A percentile compares a stretch with the other conserved stretches of the same genome.
Evolutionary conservation across 1,284 basidiomycete species (phyloP).

Genomic region (Malassezia arunalokei): DNA sequence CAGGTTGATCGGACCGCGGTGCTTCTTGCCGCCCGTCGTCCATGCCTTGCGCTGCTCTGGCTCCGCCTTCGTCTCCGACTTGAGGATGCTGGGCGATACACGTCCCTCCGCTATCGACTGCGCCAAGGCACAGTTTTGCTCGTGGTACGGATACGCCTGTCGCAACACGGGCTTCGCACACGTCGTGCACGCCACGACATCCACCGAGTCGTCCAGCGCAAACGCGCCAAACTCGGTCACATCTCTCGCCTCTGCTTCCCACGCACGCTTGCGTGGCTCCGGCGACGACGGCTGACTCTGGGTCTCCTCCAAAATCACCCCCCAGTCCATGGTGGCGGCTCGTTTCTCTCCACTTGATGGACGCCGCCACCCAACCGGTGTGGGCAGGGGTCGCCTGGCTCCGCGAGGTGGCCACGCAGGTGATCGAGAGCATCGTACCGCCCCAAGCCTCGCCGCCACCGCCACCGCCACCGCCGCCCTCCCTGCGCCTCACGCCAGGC

Average conservation of each 20-base stretch:
- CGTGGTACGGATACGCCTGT: conserved; percentile 28
- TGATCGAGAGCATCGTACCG: too few species aligned
- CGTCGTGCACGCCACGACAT: conserved; percentile 28
- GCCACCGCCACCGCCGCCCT: too few species aligned
- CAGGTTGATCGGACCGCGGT: conserved; percentile 52
- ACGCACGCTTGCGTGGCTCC: conserved; percentile 7
- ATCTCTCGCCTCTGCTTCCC: conserved; percentile 36
- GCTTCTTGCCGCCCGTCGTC: conserved; percentile 12
- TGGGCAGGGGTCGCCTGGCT: too few species aligned
- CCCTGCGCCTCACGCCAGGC: too few species aligned
- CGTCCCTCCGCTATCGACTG: conserved; percentile 28
- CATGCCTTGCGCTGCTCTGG: neutral
- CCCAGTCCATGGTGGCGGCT: conserved; percentile 1
- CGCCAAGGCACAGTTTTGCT: conserved; percentile 30
- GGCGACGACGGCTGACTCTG: conserved; percentile 9
- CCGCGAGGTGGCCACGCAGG: too few species aligned
- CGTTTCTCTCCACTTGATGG: too few species aligned
- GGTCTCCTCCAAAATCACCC: conserved; percentile 8
- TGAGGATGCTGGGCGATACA: conserved; percentile 27
- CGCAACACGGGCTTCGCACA: conserved; percentile 31
- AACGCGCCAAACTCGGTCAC: conserved; percentile 40
- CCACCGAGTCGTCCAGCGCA: conserved; percentile 33
- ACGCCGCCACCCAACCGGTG: too few species aligned
- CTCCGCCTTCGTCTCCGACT: conserved; percentile 9
- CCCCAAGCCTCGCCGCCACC: too few species aligned